Base-by-base conservation (phyloP, 331 rosid species). In the Spiraea crenata region DNA sequence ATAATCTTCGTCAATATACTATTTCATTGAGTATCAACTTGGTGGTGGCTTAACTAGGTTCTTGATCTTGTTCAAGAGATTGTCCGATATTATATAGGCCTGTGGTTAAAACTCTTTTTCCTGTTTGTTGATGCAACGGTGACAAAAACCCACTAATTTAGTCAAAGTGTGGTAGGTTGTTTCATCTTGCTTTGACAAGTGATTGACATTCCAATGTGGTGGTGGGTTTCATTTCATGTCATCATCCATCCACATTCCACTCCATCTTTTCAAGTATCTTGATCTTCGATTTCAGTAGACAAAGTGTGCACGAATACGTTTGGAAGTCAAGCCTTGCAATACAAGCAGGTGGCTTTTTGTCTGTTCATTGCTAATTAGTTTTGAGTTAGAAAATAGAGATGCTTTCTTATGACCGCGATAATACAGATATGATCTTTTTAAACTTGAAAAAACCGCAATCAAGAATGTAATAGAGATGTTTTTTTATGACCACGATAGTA, bases 141-240 rank as follows among this genome's bases (percentile, higher is more conserved):
- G 77, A 66, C 78, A 49, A 67, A 64, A 20, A 20, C 74, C 74
- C 65, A 65, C 38, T 64, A 71, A 45, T 71, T 45, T n/a, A 38
- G 78, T 73, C 72, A 55, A 72, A 77, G 49, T 55, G 79, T 69
- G 74, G 86, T 70, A 69, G 85, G 71, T 69, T 76, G 52, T 74
- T 25, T 25, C 2, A 25, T 25, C 31, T 25, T 25, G 31, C 31
- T 25, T 25, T 25, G 31, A 25, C 31, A 25, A 25, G 1, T 74
- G 83, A 83, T 85, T 82, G 75, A 73, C 75, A 72, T 71, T 76
- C 74, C 74, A 77, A 65, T 69, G 77, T 74, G 70, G 40, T 83
- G 63, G 80, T 82, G 83, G 81, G 83, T 73, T 82, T 80, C 61
- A 57, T 62, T 77, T 78, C 88, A 74, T 60, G 31, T 25, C 31